Percentiles rank a stretch among this genome's conserved stretches.
Conservation (phyloP, 2,329 filamentous ascomycete species). For the Sarocladiaceae sp. region DNA sequence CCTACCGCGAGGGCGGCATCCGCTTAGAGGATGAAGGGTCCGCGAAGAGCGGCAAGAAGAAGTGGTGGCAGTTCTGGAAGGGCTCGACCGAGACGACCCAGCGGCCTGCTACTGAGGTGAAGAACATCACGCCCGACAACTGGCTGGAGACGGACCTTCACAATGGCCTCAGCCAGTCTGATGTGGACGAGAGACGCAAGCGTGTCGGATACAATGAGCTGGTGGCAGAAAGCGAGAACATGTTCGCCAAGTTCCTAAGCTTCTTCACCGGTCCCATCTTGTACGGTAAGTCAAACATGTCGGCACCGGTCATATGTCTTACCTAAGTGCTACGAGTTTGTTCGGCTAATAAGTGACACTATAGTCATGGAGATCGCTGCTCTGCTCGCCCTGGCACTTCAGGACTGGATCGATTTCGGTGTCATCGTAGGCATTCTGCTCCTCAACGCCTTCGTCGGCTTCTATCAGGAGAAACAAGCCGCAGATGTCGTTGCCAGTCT, state of each 20-base stretch:
- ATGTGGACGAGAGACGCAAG: slow-evolving; percentile 60
- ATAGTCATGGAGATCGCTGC: slow-evolving; percentile 70
- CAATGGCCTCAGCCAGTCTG: slow-evolving; percentile 50
- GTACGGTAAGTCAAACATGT: slow-evolving; percentile 60
- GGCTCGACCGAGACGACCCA: slow-evolving; percentile 5
- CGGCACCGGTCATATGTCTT: background rate
- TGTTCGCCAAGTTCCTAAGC: slow-evolving; percentile 66
- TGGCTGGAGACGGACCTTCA: slow-evolving; percentile 64
- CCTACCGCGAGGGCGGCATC: slow-evolving; percentile 24
- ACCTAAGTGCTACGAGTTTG: background rate
- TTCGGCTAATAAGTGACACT: slow-evolving; percentile 11
- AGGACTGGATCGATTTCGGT: slow-evolving; percentile 67
- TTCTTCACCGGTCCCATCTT: slow-evolving; percentile 73
- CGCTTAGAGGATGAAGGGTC: slow-evolving; percentile 20
- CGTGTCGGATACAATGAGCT: slow-evolving; percentile 66
- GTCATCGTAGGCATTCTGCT: slow-evolving; percentile 70
- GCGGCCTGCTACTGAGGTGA: slow-evolving; percentile 21
- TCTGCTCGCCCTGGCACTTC: slow-evolving; percentile 65
- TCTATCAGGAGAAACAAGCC: slow-evolving; percentile 77
- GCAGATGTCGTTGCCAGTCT: slow-evolving; percentile 68
- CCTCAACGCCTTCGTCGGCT: slow-evolving; percentile 71
- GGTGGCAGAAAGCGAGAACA: slow-evolving; percentile 67
- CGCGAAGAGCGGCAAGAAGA: slow-evolving; percentile 22
- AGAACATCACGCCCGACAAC: slow-evolving; percentile 45
- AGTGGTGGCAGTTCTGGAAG: slow-evolving; percentile 32